A percentile compares a stretch with the other conserved stretches of the same genome.
phyloP scores from a whole-genome alignment of 2,329 filamentous ascomycete genomes.

The Truncatella angustata region DNA sequence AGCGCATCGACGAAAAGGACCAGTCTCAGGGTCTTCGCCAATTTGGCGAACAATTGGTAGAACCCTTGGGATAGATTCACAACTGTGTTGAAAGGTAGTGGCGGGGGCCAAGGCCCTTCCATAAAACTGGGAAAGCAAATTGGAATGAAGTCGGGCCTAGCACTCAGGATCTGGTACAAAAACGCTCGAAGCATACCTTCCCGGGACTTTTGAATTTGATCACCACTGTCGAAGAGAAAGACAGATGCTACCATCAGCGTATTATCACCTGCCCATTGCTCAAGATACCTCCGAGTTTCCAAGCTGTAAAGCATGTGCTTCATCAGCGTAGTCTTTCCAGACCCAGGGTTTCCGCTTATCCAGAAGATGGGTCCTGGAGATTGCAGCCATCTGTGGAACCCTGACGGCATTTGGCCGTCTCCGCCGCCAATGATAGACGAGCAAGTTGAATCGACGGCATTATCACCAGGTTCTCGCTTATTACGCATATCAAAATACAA shows the following conservation, averaged over 20 bases:
- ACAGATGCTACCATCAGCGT: slow-evolving; percentile 6
- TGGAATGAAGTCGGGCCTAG: slow-evolving; percentile 10
- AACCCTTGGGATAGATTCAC: slow-evolving; percentile 4
- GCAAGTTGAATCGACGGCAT: slow-evolving; percentile 9
- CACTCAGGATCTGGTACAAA: slow-evolving; percentile 10
- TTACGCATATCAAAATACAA: slow-evolving; percentile 11
- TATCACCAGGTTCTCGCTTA: not conserved
- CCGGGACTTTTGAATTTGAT: slow-evolving; percentile 10
- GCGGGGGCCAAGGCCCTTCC: slow-evolving; percentile 1
- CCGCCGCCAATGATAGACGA: slow-evolving; percentile 4
- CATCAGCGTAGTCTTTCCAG: slow-evolving; percentile 19
- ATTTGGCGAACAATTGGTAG: not conserved
- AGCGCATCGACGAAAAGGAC: not conserved
- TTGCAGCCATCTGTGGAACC: slow-evolving; percentile 13
- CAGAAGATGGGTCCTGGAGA: slow-evolving; percentile 14
- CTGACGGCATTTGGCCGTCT: not conserved
- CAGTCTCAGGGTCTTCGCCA: not conserved
- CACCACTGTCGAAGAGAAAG: slow-evolving; percentile 11
- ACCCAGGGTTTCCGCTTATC: slow-evolving; percentile 19
- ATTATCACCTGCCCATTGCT: slow-evolving; percentile 10
- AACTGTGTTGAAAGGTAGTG: not conserved
- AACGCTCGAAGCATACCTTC: slow-evolving; percentile 8
- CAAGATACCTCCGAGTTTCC: not conserved
- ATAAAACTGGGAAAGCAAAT: slow-evolving; percentile 10
- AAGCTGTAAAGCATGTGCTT: slow-evolving; percentile 10